These are phyloP conservation scores for Jackrogersella minutella DNA, from an alignment of 495 filamentous ascomycete species.

Conservation along the genomic window DNA sequence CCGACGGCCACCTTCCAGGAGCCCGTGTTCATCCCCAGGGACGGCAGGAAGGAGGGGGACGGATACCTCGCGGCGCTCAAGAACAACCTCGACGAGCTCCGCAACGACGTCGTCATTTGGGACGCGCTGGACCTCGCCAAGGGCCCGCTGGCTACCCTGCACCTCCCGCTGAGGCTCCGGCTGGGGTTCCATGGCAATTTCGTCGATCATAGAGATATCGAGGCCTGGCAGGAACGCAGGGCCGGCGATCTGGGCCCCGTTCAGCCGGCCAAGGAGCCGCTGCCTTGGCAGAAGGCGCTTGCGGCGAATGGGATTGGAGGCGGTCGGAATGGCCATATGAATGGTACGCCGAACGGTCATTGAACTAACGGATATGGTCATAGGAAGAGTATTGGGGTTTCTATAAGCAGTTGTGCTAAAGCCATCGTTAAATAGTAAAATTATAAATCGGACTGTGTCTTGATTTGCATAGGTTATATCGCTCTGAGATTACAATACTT, in stretches of 20 bases:
- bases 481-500: background rate
- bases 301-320: constrained; percentile 10
- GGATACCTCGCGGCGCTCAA: constrained; percentile 64
- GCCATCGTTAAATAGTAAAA: background rate
- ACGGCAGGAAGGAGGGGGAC: constrained; percentile 58
- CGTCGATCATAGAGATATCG: constrained; percentile 56
- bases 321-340: constrained; percentile 6
- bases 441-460: no score
- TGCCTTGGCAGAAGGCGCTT: constrained; percentile 53
- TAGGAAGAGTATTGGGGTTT: no score
- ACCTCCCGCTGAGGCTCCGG: constrained; percentile 54
- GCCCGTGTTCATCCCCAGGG: constrained; percentile 63
- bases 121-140: constrained; percentile 54
- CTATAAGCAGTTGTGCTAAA: background rate
- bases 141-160: constrained; percentile 57
- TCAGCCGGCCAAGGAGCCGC: constrained; percentile 47
- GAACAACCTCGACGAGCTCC: constrained; percentile 60
- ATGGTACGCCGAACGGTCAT: constrained; percentile 24
- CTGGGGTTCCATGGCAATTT: constrained; percentile 59
- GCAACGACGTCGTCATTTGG: constrained; percentile 60
- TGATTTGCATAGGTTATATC: no score
- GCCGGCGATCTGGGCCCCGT: constrained; percentile 53
- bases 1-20: constrained; percentile 64
- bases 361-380: constrained; percentile 26
- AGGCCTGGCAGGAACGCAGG: constrained; percentile 51